Percentiles rank a stretch among this genome's conserved stretches.
Evolutionary conservation across 345 rosid species (phyloP).

Genomic region (Gossypium ekmanianum): DNA sequence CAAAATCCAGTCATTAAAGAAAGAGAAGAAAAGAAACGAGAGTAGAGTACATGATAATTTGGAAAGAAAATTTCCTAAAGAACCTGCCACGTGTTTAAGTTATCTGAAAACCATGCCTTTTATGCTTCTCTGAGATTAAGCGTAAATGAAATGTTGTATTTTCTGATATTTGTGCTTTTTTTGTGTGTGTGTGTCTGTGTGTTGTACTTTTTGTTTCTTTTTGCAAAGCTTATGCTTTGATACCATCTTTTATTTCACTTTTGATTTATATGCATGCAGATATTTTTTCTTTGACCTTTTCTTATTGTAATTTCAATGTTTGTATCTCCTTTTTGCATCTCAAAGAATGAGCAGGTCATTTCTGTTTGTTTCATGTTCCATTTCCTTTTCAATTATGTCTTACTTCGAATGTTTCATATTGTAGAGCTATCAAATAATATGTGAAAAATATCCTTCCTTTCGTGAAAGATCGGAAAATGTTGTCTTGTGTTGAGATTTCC

Average conservation of each 20-base stretch:
- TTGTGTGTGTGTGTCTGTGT: neutral
- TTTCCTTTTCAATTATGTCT: conserved; percentile 3
- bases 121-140: neutral
- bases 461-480: conserved; percentile 95
- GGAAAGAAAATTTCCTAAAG: neutral
- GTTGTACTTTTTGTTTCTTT: neutral
- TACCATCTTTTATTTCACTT: neutral
- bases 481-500: conserved; percentile 94
- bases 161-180: neutral
- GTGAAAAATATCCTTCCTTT: conserved; percentile 89
- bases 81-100: neutral
- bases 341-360: conserved; percentile 1
- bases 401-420: conserved; percentile 21
- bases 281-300: neutral
- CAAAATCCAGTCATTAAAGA: neutral
- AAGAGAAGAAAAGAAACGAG: neutral
- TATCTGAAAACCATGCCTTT: neutral
- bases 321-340: neutral
- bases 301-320: neutral
- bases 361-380: neutral
- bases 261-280: neutral
- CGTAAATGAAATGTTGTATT: neutral
- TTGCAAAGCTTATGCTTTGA: neutral
- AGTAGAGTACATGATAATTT: neutral
- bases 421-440: conserved; percentile 80